These are phyloP conservation scores for Penicillium sp. DNA, from an alignment of 2,329 filamentous ascomycete species.

Conservation along the genomic window DNA sequence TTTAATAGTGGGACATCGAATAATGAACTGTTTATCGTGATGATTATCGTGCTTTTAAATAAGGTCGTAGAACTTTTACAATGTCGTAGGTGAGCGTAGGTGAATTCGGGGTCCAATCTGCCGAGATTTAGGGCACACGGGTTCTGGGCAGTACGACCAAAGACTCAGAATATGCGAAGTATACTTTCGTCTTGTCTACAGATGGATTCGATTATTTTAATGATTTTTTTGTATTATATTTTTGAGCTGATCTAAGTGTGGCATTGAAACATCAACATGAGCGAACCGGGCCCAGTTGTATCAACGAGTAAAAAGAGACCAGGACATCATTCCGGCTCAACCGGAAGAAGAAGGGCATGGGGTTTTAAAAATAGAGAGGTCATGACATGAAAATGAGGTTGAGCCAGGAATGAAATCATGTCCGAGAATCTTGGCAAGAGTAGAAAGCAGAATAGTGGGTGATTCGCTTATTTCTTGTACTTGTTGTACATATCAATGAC, in stretches of 20 bases:
- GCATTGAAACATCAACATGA: background rate
- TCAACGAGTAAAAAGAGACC: background rate
- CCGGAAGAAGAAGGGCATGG: background rate
- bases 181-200: background rate
- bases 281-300: background rate
- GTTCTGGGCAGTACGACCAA: background rate
- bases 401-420: background rate
- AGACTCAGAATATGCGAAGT: background rate
- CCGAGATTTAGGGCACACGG: too few relatives aligned
- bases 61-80: too few relatives aligned
- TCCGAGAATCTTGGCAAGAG: background rate
- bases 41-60: too few relatives aligned
- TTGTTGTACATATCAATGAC: constrained; percentile 78
- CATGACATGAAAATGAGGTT: background rate
- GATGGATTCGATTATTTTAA: background rate
- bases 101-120: too few relatives aligned
- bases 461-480: constrained; percentile 31
- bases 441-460: background rate
- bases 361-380: background rate
- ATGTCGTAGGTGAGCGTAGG: too few relatives aligned
- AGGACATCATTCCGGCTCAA: background rate
- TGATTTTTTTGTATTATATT: background rate
- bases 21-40: too few relatives aligned
- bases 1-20: too few relatives aligned
- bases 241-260: background rate